These are phyloP conservation scores for Rhodotorula sp. DNA, from an alignment of 1,284 basidiomycete species.

Conservation along the genomic window DNA sequence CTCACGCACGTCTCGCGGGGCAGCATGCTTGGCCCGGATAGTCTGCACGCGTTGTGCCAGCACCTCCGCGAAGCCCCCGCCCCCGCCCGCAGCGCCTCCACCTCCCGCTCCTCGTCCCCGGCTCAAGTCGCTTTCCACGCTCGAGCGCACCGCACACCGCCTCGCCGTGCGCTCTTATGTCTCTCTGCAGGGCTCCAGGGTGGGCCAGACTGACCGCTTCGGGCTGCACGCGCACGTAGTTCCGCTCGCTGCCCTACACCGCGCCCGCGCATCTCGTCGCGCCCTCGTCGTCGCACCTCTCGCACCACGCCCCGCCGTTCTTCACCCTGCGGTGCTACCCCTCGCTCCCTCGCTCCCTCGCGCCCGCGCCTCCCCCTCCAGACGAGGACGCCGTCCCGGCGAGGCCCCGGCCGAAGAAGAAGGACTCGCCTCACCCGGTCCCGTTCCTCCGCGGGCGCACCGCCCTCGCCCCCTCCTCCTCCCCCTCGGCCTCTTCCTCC, in stretches of 20 bases:
- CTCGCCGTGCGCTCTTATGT: neutral
- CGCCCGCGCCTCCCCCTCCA: neutral
- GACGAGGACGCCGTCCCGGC: neutral
- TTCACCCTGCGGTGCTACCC: conserved; percentile 29
- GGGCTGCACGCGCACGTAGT: neutral
- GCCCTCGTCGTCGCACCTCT: conserved; percentile 3
- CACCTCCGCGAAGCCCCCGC: neutral
- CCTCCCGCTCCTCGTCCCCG: neutral
- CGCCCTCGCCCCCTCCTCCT: neutral
- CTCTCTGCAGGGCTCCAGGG: neutral
- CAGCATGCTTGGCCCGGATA: neutral
- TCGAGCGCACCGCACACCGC: neutral
- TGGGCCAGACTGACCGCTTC: neutral
- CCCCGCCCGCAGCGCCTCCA: neutral
- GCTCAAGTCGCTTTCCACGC: neutral
- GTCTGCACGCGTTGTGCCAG: neutral
- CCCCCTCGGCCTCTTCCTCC: neutral
- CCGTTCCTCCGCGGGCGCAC: conserved; percentile 9
- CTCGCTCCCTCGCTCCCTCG: neutral
- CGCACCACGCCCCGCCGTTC: neutral
- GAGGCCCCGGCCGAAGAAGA: neutral
- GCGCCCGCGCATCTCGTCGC: conserved; percentile 12
- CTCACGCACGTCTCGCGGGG: neutral
- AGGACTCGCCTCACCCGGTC: neutral
- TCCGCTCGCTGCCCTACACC: conserved; percentile 21